These are phyloP conservation scores for Pichia gijzeniarum DNA, from an alignment of 805 yeast genomes.

Conservation along the genomic window DNA sequence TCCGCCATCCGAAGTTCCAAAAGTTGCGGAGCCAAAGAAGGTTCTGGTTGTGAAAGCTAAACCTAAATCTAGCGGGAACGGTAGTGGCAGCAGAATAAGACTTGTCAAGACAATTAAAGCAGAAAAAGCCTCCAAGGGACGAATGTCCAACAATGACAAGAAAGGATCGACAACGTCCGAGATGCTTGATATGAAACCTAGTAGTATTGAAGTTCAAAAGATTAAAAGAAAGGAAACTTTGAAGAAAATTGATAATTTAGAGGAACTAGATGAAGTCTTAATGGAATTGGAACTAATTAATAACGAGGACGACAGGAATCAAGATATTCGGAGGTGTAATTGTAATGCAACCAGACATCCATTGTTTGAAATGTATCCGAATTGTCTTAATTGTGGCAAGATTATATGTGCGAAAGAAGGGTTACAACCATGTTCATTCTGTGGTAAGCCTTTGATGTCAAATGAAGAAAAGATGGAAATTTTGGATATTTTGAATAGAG, in stretches of 20 bases:
- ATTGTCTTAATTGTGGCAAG: constrained; percentile 90
- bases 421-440: constrained; percentile 78
- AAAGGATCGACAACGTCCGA: constrained; percentile 41
- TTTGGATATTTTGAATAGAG: constrained; percentile 43
- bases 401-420: constrained; percentile 90
- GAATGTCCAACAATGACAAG: constrained; percentile 15
- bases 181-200: constrained; percentile 36
- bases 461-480: constrained; percentile 57
- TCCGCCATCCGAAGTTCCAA: neutral
- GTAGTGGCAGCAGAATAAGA: constrained; percentile 7
- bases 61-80: constrained; percentile 11
- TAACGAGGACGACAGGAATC: neutral
- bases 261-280: constrained; percentile 46
- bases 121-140: constrained; percentile 9
- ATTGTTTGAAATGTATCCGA: constrained; percentile 82
- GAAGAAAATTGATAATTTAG: constrained; percentile 43
- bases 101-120: neutral
- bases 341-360: constrained; percentile 91
- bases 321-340: constrained; percentile 41
- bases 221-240: constrained; percentile 24
- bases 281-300: constrained; percentile 36
- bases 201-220: constrained; percentile 12
- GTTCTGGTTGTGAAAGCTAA: constrained; percentile 8
- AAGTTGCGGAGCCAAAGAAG: constrained; percentile 3
- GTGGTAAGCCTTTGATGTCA: constrained; percentile 63